Conservation (phyloP, 768 basidiomycete genomes). For the Rhizopogon salebrosus region DNA sequence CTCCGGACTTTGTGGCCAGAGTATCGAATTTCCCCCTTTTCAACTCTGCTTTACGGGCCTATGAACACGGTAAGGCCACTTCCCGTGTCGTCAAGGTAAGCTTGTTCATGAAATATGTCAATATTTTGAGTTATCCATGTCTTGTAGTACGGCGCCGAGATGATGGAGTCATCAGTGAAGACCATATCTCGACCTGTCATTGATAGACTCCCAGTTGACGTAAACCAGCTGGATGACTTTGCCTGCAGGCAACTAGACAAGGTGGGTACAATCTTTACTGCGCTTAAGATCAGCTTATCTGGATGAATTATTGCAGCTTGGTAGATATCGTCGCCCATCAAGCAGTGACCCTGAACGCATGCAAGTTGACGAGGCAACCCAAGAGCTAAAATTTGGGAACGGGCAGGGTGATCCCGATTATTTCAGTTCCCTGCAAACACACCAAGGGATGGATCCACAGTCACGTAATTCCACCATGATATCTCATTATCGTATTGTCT, state of each 20-base stretch:
- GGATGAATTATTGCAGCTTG: conserved; percentile 30
- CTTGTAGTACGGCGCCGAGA: conserved; percentile 78
- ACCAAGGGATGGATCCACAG: background rate
- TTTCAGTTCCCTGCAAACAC: background rate
- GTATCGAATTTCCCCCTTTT: conserved; percentile 71
- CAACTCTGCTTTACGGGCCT: conserved; percentile 63
- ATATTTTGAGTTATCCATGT: conserved; percentile 7
- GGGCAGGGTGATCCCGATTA: conserved; percentile 3
- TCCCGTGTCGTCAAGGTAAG: conserved; percentile 81
- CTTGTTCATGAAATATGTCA: conserved; percentile 1
- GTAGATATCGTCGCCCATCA: conserved; percentile 43
- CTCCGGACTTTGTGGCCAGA: conserved; percentile 41
- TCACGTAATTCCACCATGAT: conserved; percentile 7
- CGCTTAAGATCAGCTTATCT: background rate
- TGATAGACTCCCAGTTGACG: conserved; percentile 67
- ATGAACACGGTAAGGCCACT: conserved; percentile 79
- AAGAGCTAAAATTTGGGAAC: background rate
- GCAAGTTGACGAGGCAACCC: conserved; percentile 16
- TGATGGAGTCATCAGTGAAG: conserved; percentile 82
- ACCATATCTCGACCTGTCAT: conserved; percentile 79
- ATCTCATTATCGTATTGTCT: conserved; percentile 1
- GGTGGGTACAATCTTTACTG: conserved; percentile 38
- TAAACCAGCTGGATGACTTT: conserved; percentile 78
- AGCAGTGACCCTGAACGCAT: conserved; percentile 22
- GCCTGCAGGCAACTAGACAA: conserved; percentile 84